A percentile compares a stretch with the other conserved stretches of the same genome.
These are phyloP conservation scores for Solanum habrochaites DNA, from an alignment of 257 asterid genomes.

Conservation along the genomic window DNA sequence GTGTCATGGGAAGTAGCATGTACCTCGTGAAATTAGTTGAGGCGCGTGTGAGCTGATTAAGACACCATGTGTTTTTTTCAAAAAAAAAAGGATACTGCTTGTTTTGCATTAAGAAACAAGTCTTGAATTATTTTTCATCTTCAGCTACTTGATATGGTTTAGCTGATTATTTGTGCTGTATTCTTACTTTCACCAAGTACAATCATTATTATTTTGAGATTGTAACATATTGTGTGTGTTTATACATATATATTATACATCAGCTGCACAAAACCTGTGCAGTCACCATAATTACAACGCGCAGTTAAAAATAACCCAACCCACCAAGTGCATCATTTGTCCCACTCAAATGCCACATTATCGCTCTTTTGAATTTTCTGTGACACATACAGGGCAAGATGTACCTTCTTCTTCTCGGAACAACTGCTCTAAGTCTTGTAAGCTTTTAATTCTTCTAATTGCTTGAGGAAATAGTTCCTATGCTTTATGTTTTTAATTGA, in stretches of 20 bases:
- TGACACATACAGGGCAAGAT: slow-evolving; percentile 60
- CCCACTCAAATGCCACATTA: not conserved
- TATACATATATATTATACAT: not conserved
- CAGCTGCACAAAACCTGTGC: not conserved
- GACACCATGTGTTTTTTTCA: not conserved
- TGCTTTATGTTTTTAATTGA: not conserved
- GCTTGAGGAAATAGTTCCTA: not conserved
- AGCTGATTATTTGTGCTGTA: not conserved
- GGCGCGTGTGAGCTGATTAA: not conserved
- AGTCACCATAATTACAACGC: not conserved
- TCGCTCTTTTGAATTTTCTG: not conserved
- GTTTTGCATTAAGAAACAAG: not conserved
- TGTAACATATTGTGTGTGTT: not conserved
- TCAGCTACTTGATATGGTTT: not conserved
- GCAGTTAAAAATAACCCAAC: not conserved
- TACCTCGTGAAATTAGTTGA: not conserved
- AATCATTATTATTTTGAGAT: not conserved
- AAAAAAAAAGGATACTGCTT: not conserved
- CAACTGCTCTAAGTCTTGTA: slow-evolving; percentile 93
- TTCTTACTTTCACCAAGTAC: not conserved
- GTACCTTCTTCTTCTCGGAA: slow-evolving; percentile 94
- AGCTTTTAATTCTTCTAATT: slow-evolving; percentile 14
- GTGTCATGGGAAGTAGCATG: not conserved
- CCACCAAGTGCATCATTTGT: not conserved
- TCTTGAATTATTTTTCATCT: not conserved